Base-by-base conservation (phyloP, 495 filamentous ascomycete genomes). In the Melanomma pulvis-pyrius region DNA sequence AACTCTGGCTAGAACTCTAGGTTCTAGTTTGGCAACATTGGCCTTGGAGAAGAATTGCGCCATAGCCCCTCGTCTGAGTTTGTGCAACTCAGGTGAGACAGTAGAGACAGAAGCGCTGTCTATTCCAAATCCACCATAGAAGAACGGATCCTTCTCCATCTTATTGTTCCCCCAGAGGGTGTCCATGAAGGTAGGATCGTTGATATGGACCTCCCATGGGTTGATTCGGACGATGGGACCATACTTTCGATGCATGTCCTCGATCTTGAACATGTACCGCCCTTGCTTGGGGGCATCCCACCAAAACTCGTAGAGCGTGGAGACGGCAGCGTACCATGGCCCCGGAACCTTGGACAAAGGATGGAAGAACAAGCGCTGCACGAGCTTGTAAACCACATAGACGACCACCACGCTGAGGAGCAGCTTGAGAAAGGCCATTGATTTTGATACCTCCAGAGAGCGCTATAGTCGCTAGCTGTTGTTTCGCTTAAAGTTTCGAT, bases 41-140 rank as follows among this genome's bases (percentile, higher is more conserved):
- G 67, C 68, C 34, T 80, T 85, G 11, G 82, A 85, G 74, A 87
- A 86, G 72, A 82, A 82, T 21, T 72, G 77, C 34, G 71, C 79
- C 22, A 57, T 22, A 9, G 65, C 51, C 24, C 44, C 34, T 22
- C 56, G 56, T 24, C 59, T 47, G 15, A 68, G 17, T 22, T 28
- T 50, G 34, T 68, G 65, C n/a, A 58, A 6, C 3, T 68, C 59
- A 39, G 53, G 50, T 8, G 59, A 50, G 2, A 62, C 44, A 19
- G 65, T 68, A 21, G 24, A 17, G 6, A 63, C 59, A 1, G 53
- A 22, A 25, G 51, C 59, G 12, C 11, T 53, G 11, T 13, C 25
- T 13, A 41, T 61, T 1, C 59, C 59, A 21, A 63, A 58, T 49
- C 34, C 44, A 13, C 47, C 29, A 8, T 67, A 61, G 44, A 47